A percentile compares a stretch with the other conserved stretches of the same genome.
phyloP scores from a whole-genome alignment of 768 basidiomycete genomes.

The Clavulina sp. region DNA sequence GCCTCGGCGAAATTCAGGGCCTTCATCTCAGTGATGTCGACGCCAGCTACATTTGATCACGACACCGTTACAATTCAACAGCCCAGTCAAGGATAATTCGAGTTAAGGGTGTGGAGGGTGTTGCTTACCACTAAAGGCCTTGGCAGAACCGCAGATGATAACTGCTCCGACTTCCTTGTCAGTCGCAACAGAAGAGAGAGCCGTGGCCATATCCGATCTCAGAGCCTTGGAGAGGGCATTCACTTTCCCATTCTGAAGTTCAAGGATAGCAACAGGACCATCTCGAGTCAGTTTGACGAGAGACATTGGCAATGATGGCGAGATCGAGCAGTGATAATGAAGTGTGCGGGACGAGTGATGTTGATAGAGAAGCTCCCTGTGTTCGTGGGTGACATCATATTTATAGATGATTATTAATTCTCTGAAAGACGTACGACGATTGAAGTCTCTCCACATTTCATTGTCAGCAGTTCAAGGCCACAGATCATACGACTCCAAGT shows the following conservation, averaged over 20 bases:
- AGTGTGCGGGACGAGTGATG: too few species aligned
- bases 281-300: not conserved
- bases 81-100: not conserved
- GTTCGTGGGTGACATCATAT: too few species aligned
- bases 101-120: not conserved
- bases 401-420: too few species aligned
- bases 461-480: too few species aligned
- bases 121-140: conserved; percentile 26
- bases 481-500: too few species aligned
- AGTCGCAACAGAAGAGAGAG: conserved; percentile 19
- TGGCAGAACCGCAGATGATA: conserved; percentile 28
- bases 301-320: not conserved
- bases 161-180: conserved; percentile 25
- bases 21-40: conserved; percentile 36
- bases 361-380: too few species aligned
- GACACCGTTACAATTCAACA: not conserved
- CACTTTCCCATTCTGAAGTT: not conserved
- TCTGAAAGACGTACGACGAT: too few species aligned
- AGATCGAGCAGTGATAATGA: not conserved
- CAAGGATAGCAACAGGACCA: not conserved
- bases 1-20: conserved; percentile 16
- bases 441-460: too few species aligned
- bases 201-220: conserved; percentile 23
- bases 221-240: conserved; percentile 3
- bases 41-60: conserved; percentile 21